These are phyloP conservation scores for Emericellopsis cladophorae DNA, from an alignment of 2,329 filamentous ascomycete genomes.

Conservation along the genomic window DNA sequence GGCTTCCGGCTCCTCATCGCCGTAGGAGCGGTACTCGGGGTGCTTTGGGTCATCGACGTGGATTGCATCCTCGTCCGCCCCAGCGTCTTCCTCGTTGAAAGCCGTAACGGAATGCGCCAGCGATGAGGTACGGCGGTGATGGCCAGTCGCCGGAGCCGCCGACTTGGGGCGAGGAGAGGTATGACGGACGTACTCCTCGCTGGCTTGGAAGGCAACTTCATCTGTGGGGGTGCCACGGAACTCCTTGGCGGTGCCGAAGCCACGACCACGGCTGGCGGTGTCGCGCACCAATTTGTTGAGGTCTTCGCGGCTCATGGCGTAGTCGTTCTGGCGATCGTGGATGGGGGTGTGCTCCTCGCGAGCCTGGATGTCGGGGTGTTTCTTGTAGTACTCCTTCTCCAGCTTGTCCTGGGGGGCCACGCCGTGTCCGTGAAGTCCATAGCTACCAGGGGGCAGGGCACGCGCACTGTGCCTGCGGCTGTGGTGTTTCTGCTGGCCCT, in stretches of 20 bases:
- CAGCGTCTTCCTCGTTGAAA: neutral
- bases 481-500: conserved; percentile 40
- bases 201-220: conserved; percentile 78
- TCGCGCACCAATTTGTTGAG: conserved; percentile 80
- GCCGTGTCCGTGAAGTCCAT: conserved; percentile 84
- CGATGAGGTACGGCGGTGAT: conserved; percentile 1
- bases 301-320: conserved; percentile 79
- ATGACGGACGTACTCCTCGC: conserved; percentile 71
- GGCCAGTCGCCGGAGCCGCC: conserved; percentile 23
- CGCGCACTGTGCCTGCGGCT: conserved; percentile 61
- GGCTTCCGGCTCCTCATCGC: conserved; percentile 29
- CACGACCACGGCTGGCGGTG: conserved; percentile 42
- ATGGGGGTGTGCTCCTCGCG: conserved; percentile 50
- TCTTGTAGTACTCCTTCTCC: conserved; percentile 84
- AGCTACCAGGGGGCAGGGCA: conserved; percentile 70
- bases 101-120: neutral
- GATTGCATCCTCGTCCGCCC: conserved; percentile 40
- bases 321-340: conserved; percentile 51
- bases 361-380: conserved; percentile 70
- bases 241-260: conserved; percentile 42
- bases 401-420: conserved; percentile 65
- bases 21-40: conserved; percentile 23
- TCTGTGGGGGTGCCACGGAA: conserved; percentile 71
- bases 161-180: conserved; percentile 48
- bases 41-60: conserved; percentile 56